Conservation (phyloP, 768 basidiomycete genomes). For the Mycena capillaripes region DNA sequence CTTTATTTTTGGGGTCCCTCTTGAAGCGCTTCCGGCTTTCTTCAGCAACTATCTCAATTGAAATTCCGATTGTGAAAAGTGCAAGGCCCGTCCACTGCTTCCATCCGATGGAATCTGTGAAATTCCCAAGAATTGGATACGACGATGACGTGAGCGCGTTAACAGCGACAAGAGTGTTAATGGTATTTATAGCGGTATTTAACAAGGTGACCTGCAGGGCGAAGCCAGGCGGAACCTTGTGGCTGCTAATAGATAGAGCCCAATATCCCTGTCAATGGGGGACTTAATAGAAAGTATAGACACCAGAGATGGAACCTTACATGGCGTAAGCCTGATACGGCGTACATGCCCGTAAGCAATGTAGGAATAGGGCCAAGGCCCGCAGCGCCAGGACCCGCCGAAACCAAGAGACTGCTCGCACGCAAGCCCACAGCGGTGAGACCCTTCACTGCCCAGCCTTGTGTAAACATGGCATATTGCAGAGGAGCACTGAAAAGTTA, state of each 20-base stretch:
- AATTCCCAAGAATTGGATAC: conserved; percentile 11
- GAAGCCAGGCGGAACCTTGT: conserved; percentile 9
- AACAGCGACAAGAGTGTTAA: conserved; percentile 41
- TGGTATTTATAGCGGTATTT: conserved; percentile 31
- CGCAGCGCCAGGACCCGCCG: conserved; percentile 21
- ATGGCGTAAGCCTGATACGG: conserved; percentile 28
- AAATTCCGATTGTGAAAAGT: conserved; percentile 33
- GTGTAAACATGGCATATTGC: conserved; percentile 30
- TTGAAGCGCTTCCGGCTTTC: conserved; percentile 41
- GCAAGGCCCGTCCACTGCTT: conserved; percentile 35
- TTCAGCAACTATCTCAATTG: conserved; percentile 40
- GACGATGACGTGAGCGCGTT: conserved; percentile 31
- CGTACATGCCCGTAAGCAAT: conserved; percentile 35
- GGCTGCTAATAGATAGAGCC: conserved; percentile 15
- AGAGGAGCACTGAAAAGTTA: conserved; percentile 31
- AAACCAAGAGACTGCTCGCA: conserved; percentile 26
- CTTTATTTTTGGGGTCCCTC: conserved; percentile 40
- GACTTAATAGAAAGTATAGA: not conserved
- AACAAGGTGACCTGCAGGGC: conserved; percentile 27
- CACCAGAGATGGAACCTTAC: not conserved
- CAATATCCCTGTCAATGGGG: conserved; percentile 15
- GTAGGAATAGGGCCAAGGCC: conserved; percentile 31
- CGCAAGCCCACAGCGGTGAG: conserved; percentile 31
- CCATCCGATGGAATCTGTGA: conserved; percentile 35
- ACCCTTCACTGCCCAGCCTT: conserved; percentile 38